These are phyloP conservation scores for Botrytis sinoallii DNA, from an alignment of 2,329 filamentous ascomycete species.

Conservation along the genomic window DNA sequence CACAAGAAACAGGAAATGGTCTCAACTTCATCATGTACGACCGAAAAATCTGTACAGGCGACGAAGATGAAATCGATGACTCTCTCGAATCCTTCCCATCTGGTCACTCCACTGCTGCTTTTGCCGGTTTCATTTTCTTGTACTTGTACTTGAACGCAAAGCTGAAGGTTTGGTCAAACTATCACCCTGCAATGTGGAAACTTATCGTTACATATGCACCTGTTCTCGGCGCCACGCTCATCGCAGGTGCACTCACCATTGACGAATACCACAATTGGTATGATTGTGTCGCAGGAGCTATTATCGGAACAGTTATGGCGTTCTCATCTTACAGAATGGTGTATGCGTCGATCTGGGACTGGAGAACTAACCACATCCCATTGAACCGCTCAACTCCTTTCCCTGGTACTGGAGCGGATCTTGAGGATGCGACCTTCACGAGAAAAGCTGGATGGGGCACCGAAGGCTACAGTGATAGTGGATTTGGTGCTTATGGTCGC, in stretches of 20 bases:
- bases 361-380: slow-evolving; percentile 64
- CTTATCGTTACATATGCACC: slow-evolving; percentile 62
- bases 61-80: slow-evolving; percentile 63
- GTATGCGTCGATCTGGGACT: slow-evolving; percentile 67
- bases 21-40: slow-evolving; percentile 65
- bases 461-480: slow-evolving; percentile 1
- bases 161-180: slow-evolving; percentile 71
- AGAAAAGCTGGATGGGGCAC: slow-evolving; percentile 59
- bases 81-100: slow-evolving; percentile 68
- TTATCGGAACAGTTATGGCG: slow-evolving; percentile 64
- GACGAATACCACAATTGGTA: slow-evolving; percentile 77
- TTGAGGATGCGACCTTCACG: slow-evolving; percentile 56
- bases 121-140: slow-evolving; percentile 68
- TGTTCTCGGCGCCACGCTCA: slow-evolving; percentile 63
- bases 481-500: not conserved
- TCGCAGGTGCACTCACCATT: slow-evolving; percentile 67
- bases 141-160: slow-evolving; percentile 76
- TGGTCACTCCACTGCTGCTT: slow-evolving; percentile 71
- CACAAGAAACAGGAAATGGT: slow-evolving; percentile 46
- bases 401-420: slow-evolving; percentile 41
- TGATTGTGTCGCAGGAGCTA: slow-evolving; percentile 63
- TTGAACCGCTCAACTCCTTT: slow-evolving; percentile 58
- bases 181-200: slow-evolving; percentile 74
- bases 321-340: slow-evolving; percentile 65
- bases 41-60: slow-evolving; percentile 65